A percentile compares a stretch with the other conserved stretches of the same genome.
These are phyloP conservation scores for Sergeia podlipaevii DNA, from an alignment of 208 protist species.

Conservation along the genomic window DNA sequence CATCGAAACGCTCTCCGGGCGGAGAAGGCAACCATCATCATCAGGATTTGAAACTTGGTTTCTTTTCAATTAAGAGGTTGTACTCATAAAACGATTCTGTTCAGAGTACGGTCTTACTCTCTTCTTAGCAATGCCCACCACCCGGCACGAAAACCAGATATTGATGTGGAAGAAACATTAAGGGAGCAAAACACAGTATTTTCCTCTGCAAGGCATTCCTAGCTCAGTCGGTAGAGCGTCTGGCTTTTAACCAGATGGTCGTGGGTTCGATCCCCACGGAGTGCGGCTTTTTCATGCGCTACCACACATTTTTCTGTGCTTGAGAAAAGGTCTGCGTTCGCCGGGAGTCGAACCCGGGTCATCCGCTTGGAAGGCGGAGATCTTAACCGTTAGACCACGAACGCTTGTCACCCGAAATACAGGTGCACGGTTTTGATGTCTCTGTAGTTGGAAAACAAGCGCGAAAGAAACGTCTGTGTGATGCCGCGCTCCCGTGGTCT, in stretches of 20 bases:
- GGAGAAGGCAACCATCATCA: constrained; percentile 68
- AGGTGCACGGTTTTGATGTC: too few species aligned
- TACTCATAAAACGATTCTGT: constrained; percentile 87
- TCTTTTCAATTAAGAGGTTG: constrained; percentile 77
- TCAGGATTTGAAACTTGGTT: constrained; percentile 76
- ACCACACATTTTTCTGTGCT: too few species aligned
- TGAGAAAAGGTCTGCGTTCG: too few species aligned
- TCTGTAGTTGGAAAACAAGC: background rate
- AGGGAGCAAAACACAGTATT: too few species aligned
- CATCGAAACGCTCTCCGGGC: constrained; percentile 71
- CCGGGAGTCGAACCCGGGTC: background rate
- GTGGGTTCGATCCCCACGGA: constrained; percentile 78
- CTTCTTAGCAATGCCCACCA: too few species aligned
- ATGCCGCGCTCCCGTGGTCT: constrained; percentile 45
- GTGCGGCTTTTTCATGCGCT: constrained; percentile 13
- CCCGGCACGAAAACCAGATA: too few species aligned
- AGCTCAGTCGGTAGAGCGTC: constrained; percentile 91
- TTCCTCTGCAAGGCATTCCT: constrained; percentile 21
- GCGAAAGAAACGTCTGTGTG: background rate
- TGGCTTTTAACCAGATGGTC: constrained; percentile 88
- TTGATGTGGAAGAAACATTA: background rate
- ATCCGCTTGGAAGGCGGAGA: constrained; percentile 11
- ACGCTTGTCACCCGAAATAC: too few species aligned
- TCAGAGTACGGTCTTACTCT: constrained; percentile 72
- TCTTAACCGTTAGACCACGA: constrained; percentile 9